These are phyloP conservation scores for Amyloporia xantha DNA, from an alignment of 768 basidiomycete species.

Conservation along the genomic window DNA sequence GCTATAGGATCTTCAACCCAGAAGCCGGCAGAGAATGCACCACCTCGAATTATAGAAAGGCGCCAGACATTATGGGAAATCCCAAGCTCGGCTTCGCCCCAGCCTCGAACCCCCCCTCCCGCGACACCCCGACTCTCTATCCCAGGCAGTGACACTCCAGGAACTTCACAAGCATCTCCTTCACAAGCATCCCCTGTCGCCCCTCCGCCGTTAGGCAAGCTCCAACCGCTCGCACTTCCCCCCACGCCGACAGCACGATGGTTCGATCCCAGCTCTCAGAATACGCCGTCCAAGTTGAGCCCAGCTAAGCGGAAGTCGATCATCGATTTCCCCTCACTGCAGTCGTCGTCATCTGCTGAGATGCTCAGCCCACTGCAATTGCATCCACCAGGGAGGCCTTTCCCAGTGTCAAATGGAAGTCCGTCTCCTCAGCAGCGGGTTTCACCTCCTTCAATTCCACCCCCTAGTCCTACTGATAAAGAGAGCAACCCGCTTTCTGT, in stretches of 20 bases:
- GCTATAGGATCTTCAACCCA: background rate
- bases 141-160: too few relatives aligned
- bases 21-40: background rate
- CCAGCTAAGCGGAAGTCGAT: slow-evolving; percentile 17
- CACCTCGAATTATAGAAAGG: slow-evolving; percentile 16
- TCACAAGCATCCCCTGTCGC: slow-evolving; percentile 10
- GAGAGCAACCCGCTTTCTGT: background rate
- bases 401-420: slow-evolving; percentile 1
- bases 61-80: slow-evolving; percentile 21
- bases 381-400: slow-evolving; percentile 5
- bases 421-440: slow-evolving; percentile 4
- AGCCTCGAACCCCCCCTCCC: slow-evolving; percentile 8
- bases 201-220: slow-evolving; percentile 20
- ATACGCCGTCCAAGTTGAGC: slow-evolving; percentile 5
- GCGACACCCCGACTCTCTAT: too few relatives aligned
- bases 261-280: slow-evolving; percentile 18
- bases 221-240: slow-evolving; percentile 23
- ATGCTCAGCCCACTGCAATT: slow-evolving; percentile 24
- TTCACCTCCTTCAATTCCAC: background rate
- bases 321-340: slow-evolving; percentile 20
- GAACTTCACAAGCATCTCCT: too few relatives aligned
- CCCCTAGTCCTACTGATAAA: background rate
- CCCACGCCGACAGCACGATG: slow-evolving; percentile 25
- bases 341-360: slow-evolving; percentile 10
- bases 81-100: slow-evolving; percentile 16